Percentiles rank a stretch among this genome's conserved stretches.
These are phyloP conservation scores for Botrytis galanthina DNA, from an alignment of 2,329 filamentous ascomycete species.

Conservation along the genomic window DNA sequence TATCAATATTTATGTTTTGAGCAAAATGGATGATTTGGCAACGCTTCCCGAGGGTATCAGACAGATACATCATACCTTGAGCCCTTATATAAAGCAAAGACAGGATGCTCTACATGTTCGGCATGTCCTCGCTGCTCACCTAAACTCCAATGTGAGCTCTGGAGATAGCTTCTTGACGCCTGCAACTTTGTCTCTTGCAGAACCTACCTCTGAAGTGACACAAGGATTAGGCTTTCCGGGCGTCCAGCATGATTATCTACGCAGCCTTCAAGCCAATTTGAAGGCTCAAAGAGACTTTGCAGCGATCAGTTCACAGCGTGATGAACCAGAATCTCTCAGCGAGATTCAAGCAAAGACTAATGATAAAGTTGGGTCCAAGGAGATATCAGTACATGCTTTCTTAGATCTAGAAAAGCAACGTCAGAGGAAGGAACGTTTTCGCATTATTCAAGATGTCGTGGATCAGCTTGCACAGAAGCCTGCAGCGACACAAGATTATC, in stretches of 20 bases:
- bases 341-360: slow-evolving; percentile 23
- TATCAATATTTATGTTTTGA: background rate
- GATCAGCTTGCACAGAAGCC: slow-evolving; percentile 52
- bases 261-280: slow-evolving; percentile 52
- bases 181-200: slow-evolving; percentile 48
- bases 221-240: slow-evolving; percentile 44
- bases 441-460: slow-evolving; percentile 51
- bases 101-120: slow-evolving; percentile 58
- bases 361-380: slow-evolving; percentile 21
- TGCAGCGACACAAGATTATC: slow-evolving; percentile 49
- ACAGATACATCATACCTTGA: slow-evolving; percentile 46
- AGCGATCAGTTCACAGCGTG: slow-evolving; percentile 30
- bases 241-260: slow-evolving; percentile 54
- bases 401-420: slow-evolving; percentile 51
- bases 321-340: slow-evolving; percentile 19
- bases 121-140: slow-evolving; percentile 53
- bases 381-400: slow-evolving; percentile 48
- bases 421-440: slow-evolving; percentile 51
- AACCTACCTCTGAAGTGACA: slow-evolving; percentile 41
- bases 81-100: slow-evolving; percentile 54
- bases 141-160: slow-evolving; percentile 46
- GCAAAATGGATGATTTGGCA: slow-evolving; percentile 28
- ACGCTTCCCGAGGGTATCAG: slow-evolving; percentile 40
- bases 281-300: slow-evolving; percentile 50
- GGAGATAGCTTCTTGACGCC: slow-evolving; percentile 40